phyloP scores from a whole-genome alignment of 2,329 filamentous ascomycete genomes.

The Emergomyces orientalis region DNA sequence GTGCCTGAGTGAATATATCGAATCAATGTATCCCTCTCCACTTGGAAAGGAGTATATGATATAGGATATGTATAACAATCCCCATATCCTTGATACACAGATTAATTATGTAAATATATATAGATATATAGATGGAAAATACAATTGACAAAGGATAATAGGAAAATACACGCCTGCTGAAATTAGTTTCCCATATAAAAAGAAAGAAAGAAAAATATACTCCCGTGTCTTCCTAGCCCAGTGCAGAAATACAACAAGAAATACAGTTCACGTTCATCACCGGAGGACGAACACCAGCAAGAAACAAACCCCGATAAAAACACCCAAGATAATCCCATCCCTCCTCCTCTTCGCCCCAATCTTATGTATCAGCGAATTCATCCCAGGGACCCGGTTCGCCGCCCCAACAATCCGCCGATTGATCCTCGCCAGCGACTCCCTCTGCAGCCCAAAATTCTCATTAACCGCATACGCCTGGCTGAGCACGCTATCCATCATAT shows the following conservation, averaged over 20 bases:
- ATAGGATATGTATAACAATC: not conserved
- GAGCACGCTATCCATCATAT: slow-evolving; percentile 78
- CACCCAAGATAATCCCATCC: slow-evolving; percentile 86
- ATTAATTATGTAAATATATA: not conserved
- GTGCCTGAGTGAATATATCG: slow-evolving; percentile 13
- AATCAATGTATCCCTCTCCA: not conserved
- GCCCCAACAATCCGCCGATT: slow-evolving; percentile 83
- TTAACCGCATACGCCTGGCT: slow-evolving; percentile 96
- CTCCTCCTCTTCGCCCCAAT: slow-evolving; percentile 93
- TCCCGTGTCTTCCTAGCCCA: not conserved
- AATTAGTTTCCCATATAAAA: slow-evolving; percentile 4
- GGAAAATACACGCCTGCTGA: slow-evolving; percentile 4
- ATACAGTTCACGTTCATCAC: slow-evolving; percentile 33
- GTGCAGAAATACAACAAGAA: not conserved
- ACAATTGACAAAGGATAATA: slow-evolving; percentile 6
- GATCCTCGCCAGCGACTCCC: slow-evolving; percentile 79
- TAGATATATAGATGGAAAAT: not conserved
- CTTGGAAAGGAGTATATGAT: not conserved
- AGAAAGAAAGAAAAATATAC: not conserved
- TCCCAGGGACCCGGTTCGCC: slow-evolving; percentile 81
- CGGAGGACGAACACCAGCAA: slow-evolving; percentile 72
- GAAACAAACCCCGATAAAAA: slow-evolving; percentile 87
- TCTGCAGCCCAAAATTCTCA: slow-evolving; percentile 77
- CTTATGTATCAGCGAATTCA: slow-evolving; percentile 82
- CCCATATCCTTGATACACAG: not conserved